Conservation (phyloP, 768 basidiomycete genomes). For the Mycena galericulata region DNA sequence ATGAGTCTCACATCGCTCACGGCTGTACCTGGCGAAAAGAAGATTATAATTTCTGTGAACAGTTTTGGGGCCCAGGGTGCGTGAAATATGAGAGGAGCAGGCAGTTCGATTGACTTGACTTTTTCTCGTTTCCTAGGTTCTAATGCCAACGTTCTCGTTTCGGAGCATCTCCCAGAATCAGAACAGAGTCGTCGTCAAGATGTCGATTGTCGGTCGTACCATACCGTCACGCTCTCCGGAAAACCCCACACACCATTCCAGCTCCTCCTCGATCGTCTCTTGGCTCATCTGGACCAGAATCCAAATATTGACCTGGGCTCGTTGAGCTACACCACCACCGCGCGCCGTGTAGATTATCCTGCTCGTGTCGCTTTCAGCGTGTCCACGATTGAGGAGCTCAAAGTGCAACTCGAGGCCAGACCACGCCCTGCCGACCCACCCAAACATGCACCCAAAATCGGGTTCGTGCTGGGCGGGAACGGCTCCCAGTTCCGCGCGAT, state of each 20-base stretch:
- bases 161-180: not conserved
- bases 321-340: constrained; percentile 21
- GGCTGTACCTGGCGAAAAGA: constrained; percentile 3
- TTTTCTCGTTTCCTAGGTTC: not conserved
- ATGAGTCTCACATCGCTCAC: not conserved
- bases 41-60: constrained; percentile 10
- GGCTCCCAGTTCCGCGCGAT: constrained; percentile 17
- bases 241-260: constrained; percentile 14
- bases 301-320: not conserved
- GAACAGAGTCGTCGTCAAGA: not conserved
- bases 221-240: constrained; percentile 7
- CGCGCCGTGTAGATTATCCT: constrained; percentile 14
- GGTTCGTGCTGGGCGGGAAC: constrained; percentile 18
- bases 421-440: not conserved
- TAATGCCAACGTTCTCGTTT: constrained; percentile 13
- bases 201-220: constrained; percentile 5
- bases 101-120: constrained; percentile 1
- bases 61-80: constrained; percentile 18
- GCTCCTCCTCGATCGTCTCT: not conserved
- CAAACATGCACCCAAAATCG: constrained; percentile 8
- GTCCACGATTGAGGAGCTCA: constrained; percentile 8
- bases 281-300: not conserved
- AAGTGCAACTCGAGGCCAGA: not conserved
- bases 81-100: not conserved
- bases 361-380: constrained; percentile 19